A percentile compares a stretch with the other conserved stretches of the same genome.
phyloP scores from a whole-genome alignment of 495 filamentous ascomycete genomes.

The Acidomyces sp. region DNA sequence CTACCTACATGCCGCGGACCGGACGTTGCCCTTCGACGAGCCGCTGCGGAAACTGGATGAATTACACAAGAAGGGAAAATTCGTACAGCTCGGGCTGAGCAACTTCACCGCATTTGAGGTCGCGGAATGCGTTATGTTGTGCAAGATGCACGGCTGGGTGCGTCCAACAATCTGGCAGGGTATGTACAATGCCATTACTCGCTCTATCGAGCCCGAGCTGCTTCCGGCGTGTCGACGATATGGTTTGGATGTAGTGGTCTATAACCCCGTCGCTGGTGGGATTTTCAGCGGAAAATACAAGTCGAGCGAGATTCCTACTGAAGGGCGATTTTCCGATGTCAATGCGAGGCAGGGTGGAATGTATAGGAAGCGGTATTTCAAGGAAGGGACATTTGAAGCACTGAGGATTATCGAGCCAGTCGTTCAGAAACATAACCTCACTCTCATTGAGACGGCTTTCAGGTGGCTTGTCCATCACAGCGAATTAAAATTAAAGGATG shows the following conservation, averaged over 20 bases:
- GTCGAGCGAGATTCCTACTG: constrained; percentile 47
- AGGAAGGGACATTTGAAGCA: constrained; percentile 63
- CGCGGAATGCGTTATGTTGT: constrained; percentile 74
- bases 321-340: constrained; percentile 59
- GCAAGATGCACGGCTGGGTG: constrained; percentile 64
- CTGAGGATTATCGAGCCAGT: constrained; percentile 58
- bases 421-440: constrained; percentile 59
- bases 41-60: constrained; percentile 66
- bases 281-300: constrained; percentile 80
- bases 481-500: constrained; percentile 56
- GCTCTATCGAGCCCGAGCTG: constrained; percentile 68
- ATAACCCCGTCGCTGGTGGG: constrained; percentile 79
- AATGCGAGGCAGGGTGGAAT: constrained; percentile 37
- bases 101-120: constrained; percentile 89
- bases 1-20: constrained; percentile 79
- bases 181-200: constrained; percentile 60
- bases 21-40: constrained; percentile 50
- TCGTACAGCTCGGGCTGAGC: constrained; percentile 64
- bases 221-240: constrained; percentile 71
- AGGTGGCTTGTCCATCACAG: constrained; percentile 76
- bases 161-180: constrained; percentile 54
- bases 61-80: constrained; percentile 78
- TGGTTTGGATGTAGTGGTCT: constrained; percentile 67
- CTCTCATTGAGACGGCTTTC: constrained; percentile 69
- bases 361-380: constrained; percentile 74